Conservation (phyloP, 139 green algal species). For the Chlamydomonas eustigma region DNA sequence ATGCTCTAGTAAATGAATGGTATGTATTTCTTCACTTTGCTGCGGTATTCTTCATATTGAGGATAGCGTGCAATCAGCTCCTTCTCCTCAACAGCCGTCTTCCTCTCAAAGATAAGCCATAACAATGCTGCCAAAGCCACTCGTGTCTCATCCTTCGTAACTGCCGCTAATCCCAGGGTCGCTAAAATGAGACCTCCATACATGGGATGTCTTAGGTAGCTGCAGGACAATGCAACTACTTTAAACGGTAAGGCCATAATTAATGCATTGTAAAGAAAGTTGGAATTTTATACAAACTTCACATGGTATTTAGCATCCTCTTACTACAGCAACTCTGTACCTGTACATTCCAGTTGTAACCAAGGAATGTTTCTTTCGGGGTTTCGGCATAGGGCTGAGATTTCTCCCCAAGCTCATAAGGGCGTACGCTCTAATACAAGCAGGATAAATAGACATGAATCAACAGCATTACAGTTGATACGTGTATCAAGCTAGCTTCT, state of each 20-base stretch:
- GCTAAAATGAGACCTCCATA: constrained; percentile 50
- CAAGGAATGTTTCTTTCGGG: constrained; percentile 37
- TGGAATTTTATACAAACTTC: no score
- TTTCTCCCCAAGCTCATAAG: constrained; percentile 43
- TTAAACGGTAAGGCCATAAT: not conserved
- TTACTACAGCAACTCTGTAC: no score
- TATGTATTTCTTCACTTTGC: constrained; percentile 6
- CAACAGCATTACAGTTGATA: not conserved
- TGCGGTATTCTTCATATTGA: not conserved
- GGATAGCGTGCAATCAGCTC: not conserved
- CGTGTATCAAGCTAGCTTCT: not conserved
- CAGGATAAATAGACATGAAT: not conserved
- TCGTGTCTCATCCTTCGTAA: constrained; percentile 38
- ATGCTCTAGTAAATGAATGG: not conserved
- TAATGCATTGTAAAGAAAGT: no score
- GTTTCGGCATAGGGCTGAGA: constrained; percentile 46
- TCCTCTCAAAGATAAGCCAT: constrained; percentile 41
- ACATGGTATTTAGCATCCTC: no score
- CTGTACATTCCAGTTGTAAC: constrained; percentile 44
- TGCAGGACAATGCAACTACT: no score
- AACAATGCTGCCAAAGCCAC: constrained; percentile 34
- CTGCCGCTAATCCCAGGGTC: constrained; percentile 26
- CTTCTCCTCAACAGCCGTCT: constrained; percentile 25
- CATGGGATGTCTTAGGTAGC: constrained; percentile 12
- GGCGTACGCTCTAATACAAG: constrained; percentile 35